Conservation (phyloP, 2,329 filamentous ascomycete genomes). For the Clonostachys byssicola region DNA sequence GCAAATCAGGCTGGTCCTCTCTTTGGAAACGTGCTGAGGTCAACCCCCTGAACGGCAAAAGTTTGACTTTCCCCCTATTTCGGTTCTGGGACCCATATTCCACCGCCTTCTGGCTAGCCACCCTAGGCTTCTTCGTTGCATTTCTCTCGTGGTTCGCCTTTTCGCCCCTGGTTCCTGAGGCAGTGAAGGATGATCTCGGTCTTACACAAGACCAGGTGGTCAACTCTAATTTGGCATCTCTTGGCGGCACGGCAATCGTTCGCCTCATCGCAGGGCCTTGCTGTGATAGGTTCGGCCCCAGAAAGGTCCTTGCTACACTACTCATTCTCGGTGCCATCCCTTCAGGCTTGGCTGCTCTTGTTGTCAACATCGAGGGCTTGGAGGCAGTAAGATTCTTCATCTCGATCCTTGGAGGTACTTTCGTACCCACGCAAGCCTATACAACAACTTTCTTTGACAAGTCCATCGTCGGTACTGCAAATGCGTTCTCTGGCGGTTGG, state of each 20-base stretch:
- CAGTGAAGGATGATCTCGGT: conserved; percentile 74
- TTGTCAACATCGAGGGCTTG: conserved; percentile 59
- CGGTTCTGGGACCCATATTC: conserved; percentile 79
- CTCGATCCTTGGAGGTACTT: conserved; percentile 72
- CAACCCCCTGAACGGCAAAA: conserved; percentile 83
- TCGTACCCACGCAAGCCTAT: conserved; percentile 89
- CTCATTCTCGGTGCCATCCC: conserved; percentile 78
- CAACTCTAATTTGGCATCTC: conserved; percentile 87
- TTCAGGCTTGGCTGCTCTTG: conserved; percentile 75
- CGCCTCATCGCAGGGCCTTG: conserved; percentile 74
- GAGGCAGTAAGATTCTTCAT: conserved; percentile 75
- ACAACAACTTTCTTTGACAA: conserved; percentile 91
- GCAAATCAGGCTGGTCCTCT: neutral
- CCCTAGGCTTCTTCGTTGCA: conserved; percentile 80
- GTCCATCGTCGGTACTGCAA: conserved; percentile 85
- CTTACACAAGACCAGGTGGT: conserved; percentile 68
- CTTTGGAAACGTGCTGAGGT: conserved; percentile 54
- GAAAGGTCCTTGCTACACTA: conserved; percentile 72
- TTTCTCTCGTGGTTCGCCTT: conserved; percentile 85
- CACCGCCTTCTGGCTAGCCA: conserved; percentile 85
- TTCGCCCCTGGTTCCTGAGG: conserved; percentile 72
- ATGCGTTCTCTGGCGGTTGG: conserved; percentile 78
- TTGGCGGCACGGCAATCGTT: conserved; percentile 66
- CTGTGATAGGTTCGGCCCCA: conserved; percentile 82
- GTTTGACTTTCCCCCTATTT: conserved; percentile 71